Base-by-base conservation (phyloP, 139 green algal species). In the Auxenochlorella pyrenoidosa region DNA sequence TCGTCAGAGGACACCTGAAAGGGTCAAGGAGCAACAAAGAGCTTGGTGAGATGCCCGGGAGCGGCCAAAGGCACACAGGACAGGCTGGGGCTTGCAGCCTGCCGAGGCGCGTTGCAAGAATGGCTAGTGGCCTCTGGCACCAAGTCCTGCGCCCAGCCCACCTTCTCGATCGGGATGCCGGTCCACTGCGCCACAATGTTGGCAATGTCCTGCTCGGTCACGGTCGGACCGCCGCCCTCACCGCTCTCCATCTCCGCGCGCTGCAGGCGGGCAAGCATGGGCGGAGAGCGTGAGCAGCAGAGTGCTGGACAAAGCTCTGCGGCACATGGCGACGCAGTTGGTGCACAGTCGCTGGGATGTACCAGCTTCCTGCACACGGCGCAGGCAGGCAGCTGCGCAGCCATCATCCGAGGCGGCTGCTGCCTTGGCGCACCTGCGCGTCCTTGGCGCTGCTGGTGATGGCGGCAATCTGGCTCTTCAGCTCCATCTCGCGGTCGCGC, bases 401-500 rank as follows among this genome's bases (percentile, higher is more conserved):
- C 47, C 47, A 54, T 6, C 47, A 6, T 18, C 8, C 8, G 10
- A 54, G 47, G 47, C 47, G 10, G 47, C 10, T 54, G 47, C 47
- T 10, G 18, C 28, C 18, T 1, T 24, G 68, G 24, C 68, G 68
- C 70, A 76, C 34, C 30, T 88, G 86, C 3, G 54, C 32, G 68
- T 92, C 79, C 79, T 90, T 87, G 68, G 84, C 84, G 60, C 84
- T 91, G 90, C 63, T 91, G n/a, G 90, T 92, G 90, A 98, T 97
- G 44, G 92, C 93, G 59, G 93, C 81, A 89, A 99, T 99, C 96
- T 99, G 96, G 38, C 95, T 90, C 93, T 99, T 98, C 3, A 99
- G 93, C 92, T 99, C 98, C 96, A 99, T 98, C 93, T 99, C 98
- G 26, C 93, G 91, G 92, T 99, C 98, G 30, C 98, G 95, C 90